Evolutionary conservation across 257 asterid genomes (phyloP), one percentile per base, ranked within the genome.

Genomic region (Primulina tabacum): DNA sequence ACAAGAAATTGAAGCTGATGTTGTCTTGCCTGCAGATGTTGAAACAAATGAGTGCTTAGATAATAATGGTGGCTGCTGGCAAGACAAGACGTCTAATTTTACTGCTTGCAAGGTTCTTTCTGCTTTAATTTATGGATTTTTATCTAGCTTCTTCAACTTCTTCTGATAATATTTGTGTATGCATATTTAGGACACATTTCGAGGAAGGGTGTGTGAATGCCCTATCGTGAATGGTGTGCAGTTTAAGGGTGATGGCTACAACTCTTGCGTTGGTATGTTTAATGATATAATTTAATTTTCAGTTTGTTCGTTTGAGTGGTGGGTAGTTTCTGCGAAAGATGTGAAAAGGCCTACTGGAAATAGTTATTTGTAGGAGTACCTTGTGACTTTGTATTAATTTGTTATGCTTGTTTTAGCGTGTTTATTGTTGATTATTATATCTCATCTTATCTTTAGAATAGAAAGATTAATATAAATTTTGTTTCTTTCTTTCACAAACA

Each of bases 51-150:
- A 90, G 71, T 90, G 97, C 71, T 80, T 89, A 75, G 84, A 87
- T 50, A 82, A 79, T 34, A 89, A 87, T 17, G 97, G 96, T 62
- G 97, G 96, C 61, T 90, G 97, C 74, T 89, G 97, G 97, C 71
- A 70, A 16, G 95, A 90, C 79, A 71, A 80, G 18, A 70, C 76
- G 26, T 71, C 89, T 64, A 90, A 90, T 64, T 30, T 84, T 78
- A 84, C 97, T 2, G 92, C 97, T 30, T 90, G 97, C 95, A 87
- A 80, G 96, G 97, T 90, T 38, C 16, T n/a, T 56, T 52, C 70
- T 37, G 38, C 57, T 33, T 3, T 64, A 14, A 10, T 56, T 40
- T 20, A 40, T 9, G 29, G n/a, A 43, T 52, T 69, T 53, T 28
- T 33, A n/a, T 34, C 16, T 8, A 1, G 10, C n/a, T 43, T 61